A percentile compares a stretch with the other conserved stretches of the same genome.
Conservation (phyloP, 2,329 filamentous ascomycete genomes). For the Boeremia exigua region DNA sequence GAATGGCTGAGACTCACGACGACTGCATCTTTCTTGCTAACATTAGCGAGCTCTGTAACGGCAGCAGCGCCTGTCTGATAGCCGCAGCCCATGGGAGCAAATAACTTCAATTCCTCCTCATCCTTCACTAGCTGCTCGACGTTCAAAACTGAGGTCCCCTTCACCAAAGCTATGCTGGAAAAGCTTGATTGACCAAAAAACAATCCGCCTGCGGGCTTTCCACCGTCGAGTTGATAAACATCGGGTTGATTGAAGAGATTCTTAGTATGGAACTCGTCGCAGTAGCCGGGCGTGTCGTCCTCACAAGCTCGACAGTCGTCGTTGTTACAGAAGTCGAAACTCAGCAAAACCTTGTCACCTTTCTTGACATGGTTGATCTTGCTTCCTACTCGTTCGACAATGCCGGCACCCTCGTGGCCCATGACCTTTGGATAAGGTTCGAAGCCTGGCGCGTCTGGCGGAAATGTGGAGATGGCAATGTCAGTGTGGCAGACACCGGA, state of each 20-base stretch:
- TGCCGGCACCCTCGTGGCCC: slow-evolving; percentile 63
- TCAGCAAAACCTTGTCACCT: slow-evolving; percentile 57
- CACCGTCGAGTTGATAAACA: slow-evolving; percentile 30
- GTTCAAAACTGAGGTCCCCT: slow-evolving; percentile 51
- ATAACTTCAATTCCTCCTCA: slow-evolving; percentile 52
- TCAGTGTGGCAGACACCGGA: slow-evolving; percentile 64
- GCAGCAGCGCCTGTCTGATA: slow-evolving; percentile 55
- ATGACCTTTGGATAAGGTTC: slow-evolving; percentile 55
- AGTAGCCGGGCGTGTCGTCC: slow-evolving; percentile 56
- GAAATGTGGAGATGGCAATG: slow-evolving; percentile 53
- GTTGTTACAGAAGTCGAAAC: slow-evolving; percentile 56
- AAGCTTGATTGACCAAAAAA: slow-evolving; percentile 61
- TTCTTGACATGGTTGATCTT: slow-evolving; percentile 50
- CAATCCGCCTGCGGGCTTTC: slow-evolving; percentile 38
- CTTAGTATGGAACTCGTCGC: slow-evolving; percentile 54
- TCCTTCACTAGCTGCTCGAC: slow-evolving; percentile 47
- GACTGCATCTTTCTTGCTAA: slow-evolving; percentile 46
- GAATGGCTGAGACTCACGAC: slow-evolving; percentile 34
- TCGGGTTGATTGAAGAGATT: slow-evolving; percentile 50
- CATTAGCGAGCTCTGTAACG: slow-evolving; percentile 47
- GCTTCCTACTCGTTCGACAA: slow-evolving; percentile 55
- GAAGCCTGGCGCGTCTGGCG: slow-evolving; percentile 37
- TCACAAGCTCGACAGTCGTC: slow-evolving; percentile 56
- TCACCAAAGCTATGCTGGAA: slow-evolving; percentile 49
- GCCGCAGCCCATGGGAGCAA: slow-evolving; percentile 55